phyloP scores from a whole-genome alignment of 1,284 basidiomycete genomes.

The Athelia psychrophila region DNA sequence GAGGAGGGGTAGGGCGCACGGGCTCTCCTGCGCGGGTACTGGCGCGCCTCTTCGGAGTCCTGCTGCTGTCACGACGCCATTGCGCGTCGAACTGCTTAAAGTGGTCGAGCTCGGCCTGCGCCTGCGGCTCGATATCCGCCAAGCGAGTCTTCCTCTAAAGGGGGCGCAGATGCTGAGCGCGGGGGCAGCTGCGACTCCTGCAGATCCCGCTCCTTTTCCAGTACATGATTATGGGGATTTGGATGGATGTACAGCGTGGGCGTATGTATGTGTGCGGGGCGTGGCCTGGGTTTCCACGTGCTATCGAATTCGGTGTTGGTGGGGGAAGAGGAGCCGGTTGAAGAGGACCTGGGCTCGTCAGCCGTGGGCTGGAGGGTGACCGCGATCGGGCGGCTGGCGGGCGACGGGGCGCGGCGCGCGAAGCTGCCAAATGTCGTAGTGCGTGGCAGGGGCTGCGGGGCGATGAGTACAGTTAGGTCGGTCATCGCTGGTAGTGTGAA shows the following conservation, averaged over 20 bases:
- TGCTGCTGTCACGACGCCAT: no score
- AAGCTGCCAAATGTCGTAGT: slow-evolving; percentile 17
- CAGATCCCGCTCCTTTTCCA: no score
- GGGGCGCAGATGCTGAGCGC: slow-evolving; percentile 26
- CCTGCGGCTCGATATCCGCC: no score
- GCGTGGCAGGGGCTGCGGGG: slow-evolving; percentile 16
- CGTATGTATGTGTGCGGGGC: no score
- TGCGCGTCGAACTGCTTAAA: no score
- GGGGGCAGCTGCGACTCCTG: no score
- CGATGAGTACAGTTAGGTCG: slow-evolving; percentile 29
- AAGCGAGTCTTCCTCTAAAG: slow-evolving; percentile 6
- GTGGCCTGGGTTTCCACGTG: slow-evolving; percentile 15
- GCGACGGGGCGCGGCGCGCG: slow-evolving; percentile 20
- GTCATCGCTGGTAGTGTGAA: no score
- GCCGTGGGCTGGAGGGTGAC: slow-evolving; percentile 45
- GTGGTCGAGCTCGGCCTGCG: no score
- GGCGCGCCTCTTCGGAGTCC: no score
- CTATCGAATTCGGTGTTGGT: slow-evolving; percentile 20
- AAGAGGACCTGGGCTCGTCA: slow-evolving; percentile 21
- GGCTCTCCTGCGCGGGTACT: slow-evolving; percentile 38
- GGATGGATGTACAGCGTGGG: slow-evolving; percentile 2
- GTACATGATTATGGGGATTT: no score
- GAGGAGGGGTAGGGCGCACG: slow-evolving; percentile 54
- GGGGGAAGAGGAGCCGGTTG: slow-evolving; percentile 5
- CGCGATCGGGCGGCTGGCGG: slow-evolving; percentile 37